phyloP scores from a whole-genome alignment of 192 early-diverging fungal genomes.

The Entomortierella lignicola region DNA sequence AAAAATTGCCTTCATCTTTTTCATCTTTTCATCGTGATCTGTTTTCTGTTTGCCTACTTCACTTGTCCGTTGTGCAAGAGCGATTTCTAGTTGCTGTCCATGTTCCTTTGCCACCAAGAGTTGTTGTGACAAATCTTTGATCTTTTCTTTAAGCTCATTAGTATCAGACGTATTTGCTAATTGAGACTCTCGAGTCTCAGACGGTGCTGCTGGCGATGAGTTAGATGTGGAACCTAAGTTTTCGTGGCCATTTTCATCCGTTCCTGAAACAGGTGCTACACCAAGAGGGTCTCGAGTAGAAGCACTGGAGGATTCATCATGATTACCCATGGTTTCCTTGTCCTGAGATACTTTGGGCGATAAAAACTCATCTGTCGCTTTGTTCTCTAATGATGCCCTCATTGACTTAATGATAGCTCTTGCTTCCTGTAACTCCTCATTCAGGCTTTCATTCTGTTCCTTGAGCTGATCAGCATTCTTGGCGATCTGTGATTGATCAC shows the following conservation, averaged over 20 bases:
- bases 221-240: neutral
- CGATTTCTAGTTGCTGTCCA: conserved; percentile 13
- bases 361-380: conserved; percentile 40
- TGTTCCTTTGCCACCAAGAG: conserved; percentile 12
- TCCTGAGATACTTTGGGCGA: conserved; percentile 19
- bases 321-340: neutral
- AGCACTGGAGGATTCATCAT: neutral
- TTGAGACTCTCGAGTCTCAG: neutral
- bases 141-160: neutral
- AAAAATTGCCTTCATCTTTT: conserved; percentile 71
- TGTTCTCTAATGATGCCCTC: conserved; percentile 35
- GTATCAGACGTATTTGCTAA: neutral
- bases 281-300: conserved; percentile 23
- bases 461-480: conserved; percentile 29
- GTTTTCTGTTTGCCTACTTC: conserved; percentile 52
- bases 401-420: conserved; percentile 39
- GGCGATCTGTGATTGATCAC: conserved; percentile 5
- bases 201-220: neutral
- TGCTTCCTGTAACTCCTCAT: conserved; percentile 39
- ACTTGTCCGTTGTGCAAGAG: conserved; percentile 12
- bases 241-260: neutral
- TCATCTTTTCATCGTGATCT: conserved; percentile 69
- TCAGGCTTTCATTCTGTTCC: conserved; percentile 33
- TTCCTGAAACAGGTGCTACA: neutral
- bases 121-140: conserved; percentile 11